Evolutionary conservation across 164 flowering plant species (phyloP).

Genomic region (Sextonia rubra): DNA sequence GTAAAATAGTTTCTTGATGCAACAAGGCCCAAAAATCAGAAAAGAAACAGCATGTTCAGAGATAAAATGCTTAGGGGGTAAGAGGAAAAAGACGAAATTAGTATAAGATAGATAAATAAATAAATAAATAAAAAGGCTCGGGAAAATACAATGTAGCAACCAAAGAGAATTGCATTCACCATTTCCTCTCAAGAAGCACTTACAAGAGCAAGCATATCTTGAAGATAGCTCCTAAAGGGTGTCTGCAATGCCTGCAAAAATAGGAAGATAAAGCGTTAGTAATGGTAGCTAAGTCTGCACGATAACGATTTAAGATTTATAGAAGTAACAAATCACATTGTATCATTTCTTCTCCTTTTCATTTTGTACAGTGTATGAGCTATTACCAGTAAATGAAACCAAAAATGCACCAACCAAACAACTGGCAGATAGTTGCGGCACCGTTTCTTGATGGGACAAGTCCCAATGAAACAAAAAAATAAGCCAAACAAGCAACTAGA

Average conservation of each 20-base stretch:
- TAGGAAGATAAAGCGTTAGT: not conserved
- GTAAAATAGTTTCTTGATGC: not conserved
- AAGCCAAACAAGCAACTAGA: too few relatives aligned
- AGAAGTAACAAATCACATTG: too few relatives aligned
- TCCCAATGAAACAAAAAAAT: too few relatives aligned
- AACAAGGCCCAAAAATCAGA: not conserved
- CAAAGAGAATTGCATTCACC: not conserved
- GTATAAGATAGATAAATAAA: not conserved
- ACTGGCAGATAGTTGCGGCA: too few relatives aligned
- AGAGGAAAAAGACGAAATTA: not conserved
- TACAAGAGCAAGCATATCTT: conserved; percentile 84
- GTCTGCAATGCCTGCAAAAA: conserved; percentile 78
- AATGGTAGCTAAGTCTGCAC: not conserved
- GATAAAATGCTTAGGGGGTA: not conserved
- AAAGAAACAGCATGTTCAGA: not conserved
- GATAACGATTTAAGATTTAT: not conserved
- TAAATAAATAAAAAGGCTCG: not conserved
- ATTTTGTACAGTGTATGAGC: too few relatives aligned
- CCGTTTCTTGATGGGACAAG: too few relatives aligned
- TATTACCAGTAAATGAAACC: too few relatives aligned
- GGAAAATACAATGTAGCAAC: not conserved
- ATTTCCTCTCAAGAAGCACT: conserved; percentile 23
- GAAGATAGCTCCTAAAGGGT: conserved; percentile 84
- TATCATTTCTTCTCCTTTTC: too few relatives aligned
- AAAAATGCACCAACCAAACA: too few relatives aligned